Evolutionary conservation across 2,329 filamentous ascomycete genomes (phyloP), one percentile per base, ranked within the genome.

Genomic region (Elsinoe ampelina): DNA sequence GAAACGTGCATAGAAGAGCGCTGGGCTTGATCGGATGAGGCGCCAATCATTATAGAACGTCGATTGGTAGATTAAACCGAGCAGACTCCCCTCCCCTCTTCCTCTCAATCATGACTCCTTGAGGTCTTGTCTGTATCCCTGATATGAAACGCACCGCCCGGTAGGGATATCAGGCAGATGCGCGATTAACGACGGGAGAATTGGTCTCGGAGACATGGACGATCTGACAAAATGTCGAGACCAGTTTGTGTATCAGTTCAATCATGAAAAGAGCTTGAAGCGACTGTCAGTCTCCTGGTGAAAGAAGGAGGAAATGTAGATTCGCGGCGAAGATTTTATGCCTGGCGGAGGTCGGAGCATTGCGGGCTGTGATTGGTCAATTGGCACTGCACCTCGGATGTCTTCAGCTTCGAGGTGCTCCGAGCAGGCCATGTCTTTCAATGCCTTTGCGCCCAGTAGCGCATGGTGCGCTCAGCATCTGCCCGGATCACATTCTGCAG

Each of bases 151-250:
- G 54, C 54, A 56, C 15, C 20, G 32, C 39, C 20, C 54, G 13
- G 38, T 56, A 34, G 39, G 54, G 19, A 15, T 13, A 56, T 42
- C 39, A 42, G 17, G 39, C 39, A 38, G 34, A 56, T 56, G 54
- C 54, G 54, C 54, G 54, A 56, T 56, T 56, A 56, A 56, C 54
- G 54, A 56, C 54, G 54, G 54, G 54, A 45, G 22, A 41, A 13
- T 56, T 32, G 38, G 39, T 56, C 54, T 56, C 41, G 54, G 54
- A 56, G 54, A 42, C 6, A 47, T n/a, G 34, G 41, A 56, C 39
- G 41, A 56, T 30, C 41, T 35, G 41, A 45, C 54, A 56, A 48
- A 56, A 56, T 45, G 54, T 36, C 26, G 10, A 19, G 54, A 41
- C 26, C 39, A 38, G 2, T 39, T n/a, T 34, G 30, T 47, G 5